Evolutionary conservation across 2,329 filamentous ascomycete species (phyloP).

Genomic region (Verticillium isaacii): DNA sequence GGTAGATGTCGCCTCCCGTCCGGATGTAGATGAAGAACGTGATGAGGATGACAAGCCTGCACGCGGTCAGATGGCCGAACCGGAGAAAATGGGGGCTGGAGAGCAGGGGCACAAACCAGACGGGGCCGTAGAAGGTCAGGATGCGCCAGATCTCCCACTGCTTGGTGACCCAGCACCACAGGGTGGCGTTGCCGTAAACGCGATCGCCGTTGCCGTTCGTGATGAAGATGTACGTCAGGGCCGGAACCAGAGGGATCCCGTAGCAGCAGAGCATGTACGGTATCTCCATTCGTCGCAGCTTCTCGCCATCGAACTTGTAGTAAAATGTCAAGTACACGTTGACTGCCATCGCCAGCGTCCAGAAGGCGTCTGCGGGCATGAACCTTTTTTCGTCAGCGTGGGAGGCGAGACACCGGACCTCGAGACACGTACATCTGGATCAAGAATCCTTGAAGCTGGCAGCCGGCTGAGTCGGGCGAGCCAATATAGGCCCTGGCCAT

Average conservation of each 20-base stretch:
- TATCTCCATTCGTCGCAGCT: constrained; percentile 63
- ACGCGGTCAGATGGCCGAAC: constrained; percentile 10
- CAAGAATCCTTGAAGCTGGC: constrained; percentile 72
- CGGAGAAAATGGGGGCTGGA: neutral
- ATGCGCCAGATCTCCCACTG: constrained; percentile 70
- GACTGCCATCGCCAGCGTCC: constrained; percentile 76
- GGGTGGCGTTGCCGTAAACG: constrained; percentile 68
- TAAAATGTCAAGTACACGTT: constrained; percentile 84
- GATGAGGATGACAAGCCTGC: constrained; percentile 54
- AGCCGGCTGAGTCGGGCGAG: constrained; percentile 43
- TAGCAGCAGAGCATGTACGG: constrained; percentile 69
- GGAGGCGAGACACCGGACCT: constrained; percentile 7
- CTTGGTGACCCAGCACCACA: constrained; percentile 76
- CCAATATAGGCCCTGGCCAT: constrained; percentile 60
- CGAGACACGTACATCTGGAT: constrained; percentile 67
- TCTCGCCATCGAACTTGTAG: constrained; percentile 60
- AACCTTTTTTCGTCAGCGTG: constrained; percentile 51
- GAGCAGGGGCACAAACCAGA: constrained; percentile 48
- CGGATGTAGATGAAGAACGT: constrained; percentile 63
- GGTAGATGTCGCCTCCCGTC: constrained; percentile 63
- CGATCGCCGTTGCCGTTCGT: constrained; percentile 41
- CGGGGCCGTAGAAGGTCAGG: constrained; percentile 67
- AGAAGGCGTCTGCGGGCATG: constrained; percentile 70
- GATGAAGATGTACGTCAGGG: constrained; percentile 64
- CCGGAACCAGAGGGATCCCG: constrained; percentile 65